Evolutionary conservation across 495 filamentous ascomycete genomes (phyloP), one percentile per base, ranked within the genome.

Genomic region (Schizothecium vesticola): DNA sequence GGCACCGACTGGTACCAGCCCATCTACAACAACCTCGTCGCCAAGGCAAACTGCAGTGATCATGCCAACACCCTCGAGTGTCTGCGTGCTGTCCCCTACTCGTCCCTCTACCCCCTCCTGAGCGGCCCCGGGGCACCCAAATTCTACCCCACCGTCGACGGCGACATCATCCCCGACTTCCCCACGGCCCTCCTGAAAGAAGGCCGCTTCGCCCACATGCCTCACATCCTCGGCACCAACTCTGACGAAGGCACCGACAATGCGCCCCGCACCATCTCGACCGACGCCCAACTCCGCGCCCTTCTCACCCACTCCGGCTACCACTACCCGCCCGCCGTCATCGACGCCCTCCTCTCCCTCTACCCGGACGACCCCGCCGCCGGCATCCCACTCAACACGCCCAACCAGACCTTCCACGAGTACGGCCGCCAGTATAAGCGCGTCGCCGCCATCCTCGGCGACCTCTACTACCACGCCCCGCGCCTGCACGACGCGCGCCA

Each of bases 191-290:
- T 75, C 22, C 63, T 80, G 0, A 61, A 66, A 11, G 25, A 69
- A 0, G 80, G 80, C 6, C 73, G 72, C 3, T 88, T 87, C 72
- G 86, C 88, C 21, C 76, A 80, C 10, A 81, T 90, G 1, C 85
- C 86, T 3, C 80, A 89, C 69, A 83, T 90, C 56, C 74, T 82
- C 57, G 88, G 88, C 16, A 85, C 87, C 29, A 87, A 84, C 62
- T 78, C 85, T 43, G 88, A 90, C 74, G 88, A 90, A 61, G 88
- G 88, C 6, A 88, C 86, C 2, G 80, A 87, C 13, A 89, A 89
- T 66, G 83, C 84, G 1, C 75, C 76, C 3, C 62, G 62, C 12
- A 79, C 77, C 19, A 6, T 56, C 78, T 86, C 63, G 81, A 86
- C 77, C 3, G 77, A 76, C 58, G 61, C 63, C 4, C 76, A 87